These are phyloP conservation scores for Alloascoidea africana DNA, from an alignment of 805 yeast genomes.

Conservation along the genomic window DNA sequence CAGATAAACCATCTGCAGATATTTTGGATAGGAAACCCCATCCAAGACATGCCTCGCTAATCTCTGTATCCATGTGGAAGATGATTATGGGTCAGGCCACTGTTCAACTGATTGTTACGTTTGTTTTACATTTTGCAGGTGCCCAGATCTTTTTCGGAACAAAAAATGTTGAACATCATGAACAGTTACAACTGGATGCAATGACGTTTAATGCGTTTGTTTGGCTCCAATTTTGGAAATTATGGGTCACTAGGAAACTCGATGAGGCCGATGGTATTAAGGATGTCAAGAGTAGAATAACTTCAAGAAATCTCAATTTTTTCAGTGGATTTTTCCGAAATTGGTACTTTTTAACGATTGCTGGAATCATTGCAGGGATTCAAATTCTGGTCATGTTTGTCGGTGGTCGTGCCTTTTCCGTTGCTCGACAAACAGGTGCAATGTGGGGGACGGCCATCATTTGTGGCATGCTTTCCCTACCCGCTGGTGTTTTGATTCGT, in stretches of 20 bases:
- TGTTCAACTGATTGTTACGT: constrained; percentile 68
- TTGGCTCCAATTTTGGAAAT: constrained; percentile 93
- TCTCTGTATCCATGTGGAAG: constrained; percentile 93
- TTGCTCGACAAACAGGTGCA: constrained; percentile 62
- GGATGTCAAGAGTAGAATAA: constrained; percentile 1
- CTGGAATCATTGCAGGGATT: constrained; percentile 60
- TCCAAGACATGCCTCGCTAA: constrained; percentile 65
- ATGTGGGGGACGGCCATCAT: constrained; percentile 85
- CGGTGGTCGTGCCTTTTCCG: constrained; percentile 91
- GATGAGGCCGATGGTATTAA: constrained; percentile 28
- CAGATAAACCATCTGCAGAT: constrained; percentile 86
- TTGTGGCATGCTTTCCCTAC: constrained; percentile 36
- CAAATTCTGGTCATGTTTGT: constrained; percentile 89
- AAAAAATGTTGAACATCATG: constrained; percentile 20
- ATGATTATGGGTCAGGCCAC: constrained; percentile 85
- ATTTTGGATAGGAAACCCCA: constrained; percentile 72
- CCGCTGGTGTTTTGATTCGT: not conserved
- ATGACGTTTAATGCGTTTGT: constrained; percentile 93
- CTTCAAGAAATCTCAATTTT: constrained; percentile 55
- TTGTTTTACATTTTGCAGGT: constrained; percentile 73
- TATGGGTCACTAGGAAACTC: constrained; percentile 79
- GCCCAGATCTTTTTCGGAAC: constrained; percentile 28
- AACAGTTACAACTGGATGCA: constrained; percentile 51
- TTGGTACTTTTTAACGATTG: constrained; percentile 64
- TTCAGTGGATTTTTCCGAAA: constrained; percentile 72